Evolutionary conservation across 2,329 filamentous ascomycete genomes (phyloP), one percentile per base, ranked within the genome.

Genomic region (Cytospora mali): DNA sequence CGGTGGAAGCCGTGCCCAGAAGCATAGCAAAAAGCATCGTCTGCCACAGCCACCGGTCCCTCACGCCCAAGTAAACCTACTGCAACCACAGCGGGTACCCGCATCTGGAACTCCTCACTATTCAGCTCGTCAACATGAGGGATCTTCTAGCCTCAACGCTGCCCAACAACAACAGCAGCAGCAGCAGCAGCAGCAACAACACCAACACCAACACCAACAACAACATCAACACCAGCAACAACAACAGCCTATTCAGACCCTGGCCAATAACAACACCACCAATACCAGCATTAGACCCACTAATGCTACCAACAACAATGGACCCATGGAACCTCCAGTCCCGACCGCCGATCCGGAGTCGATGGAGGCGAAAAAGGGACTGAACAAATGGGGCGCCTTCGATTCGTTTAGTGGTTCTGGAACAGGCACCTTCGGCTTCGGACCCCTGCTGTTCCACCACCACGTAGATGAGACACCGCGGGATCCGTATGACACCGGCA

Each of bases 351-450:
- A 54, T 18, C 61, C 57, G 29, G 58, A 61, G 4, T 21, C 27
- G n/a, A 29, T 63, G 48, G 46, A 55, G 2, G 50, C 61, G n/a
- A 59, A 50, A 23, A 55, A 55, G 25, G 56, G 58, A 42, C 57
- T 61, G 16, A 51, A 61, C 54, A 58, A 64, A 42, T 64, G 62
- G 62, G 57, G 57, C 33, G 64, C 57, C 31, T 58, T 55, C 61
- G 50, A 55, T 29, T 55, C 27, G 14, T n/a, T 25, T 50, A 48
- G 54, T 54, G 49, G 48, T 39, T 33, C 51, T n/a, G 54, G 59
- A 27, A 54, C 53, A n/a, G 56, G 52, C 35, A 63, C 63, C 2
- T 64, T 60, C 28, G 61, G 64, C 23, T 49, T 66, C 35, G 54
- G 61, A 33, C 61, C 49, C 33, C 49, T 66, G 46, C 42, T 60